A percentile compares a stretch with the other conserved stretches of the same genome.
phyloP scores from a whole-genome alignment of 2,329 filamentous ascomycete genomes.

The Alternaria metachromatica region DNA sequence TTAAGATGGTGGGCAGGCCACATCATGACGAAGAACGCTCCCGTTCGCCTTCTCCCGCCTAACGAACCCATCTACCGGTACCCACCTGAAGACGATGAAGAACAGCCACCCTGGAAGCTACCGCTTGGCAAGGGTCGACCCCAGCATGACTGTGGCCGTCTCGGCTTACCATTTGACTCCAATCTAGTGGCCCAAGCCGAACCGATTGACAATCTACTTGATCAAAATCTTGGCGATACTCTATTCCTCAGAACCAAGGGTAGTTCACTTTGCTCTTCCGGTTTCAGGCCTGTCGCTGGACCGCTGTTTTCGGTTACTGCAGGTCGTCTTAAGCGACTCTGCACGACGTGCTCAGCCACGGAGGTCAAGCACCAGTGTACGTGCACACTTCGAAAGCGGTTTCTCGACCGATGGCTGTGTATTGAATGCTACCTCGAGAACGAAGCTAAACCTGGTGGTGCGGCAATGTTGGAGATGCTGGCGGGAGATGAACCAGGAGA shows the following conservation, averaged over 20 bases:
- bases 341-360: conserved; percentile 16
- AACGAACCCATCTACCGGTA: background rate
- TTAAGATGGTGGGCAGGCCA: conserved; percentile 30
- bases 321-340: conserved; percentile 1
- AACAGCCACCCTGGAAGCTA: background rate
- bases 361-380: conserved; percentile 13
- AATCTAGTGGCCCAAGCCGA: background rate
- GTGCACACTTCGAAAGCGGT: conserved; percentile 24
- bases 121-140: background rate
- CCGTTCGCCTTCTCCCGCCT: conserved; percentile 26
- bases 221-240: background rate
- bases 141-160: background rate
- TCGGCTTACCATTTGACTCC: background rate
- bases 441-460: background rate
- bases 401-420: conserved; percentile 29
- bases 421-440: conserved; percentile 18
- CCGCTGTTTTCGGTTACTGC: background rate
- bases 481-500: background rate
- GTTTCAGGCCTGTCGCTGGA: background rate
- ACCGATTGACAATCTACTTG: background rate
- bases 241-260: background rate
- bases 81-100: conserved; percentile 8
- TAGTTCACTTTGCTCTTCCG: background rate
- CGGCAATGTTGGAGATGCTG: background rate
- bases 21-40: conserved; percentile 10